phyloP scores from a whole-genome alignment of 371 early-diverging fungal species.

The Parasitella parasitica region DNA sequence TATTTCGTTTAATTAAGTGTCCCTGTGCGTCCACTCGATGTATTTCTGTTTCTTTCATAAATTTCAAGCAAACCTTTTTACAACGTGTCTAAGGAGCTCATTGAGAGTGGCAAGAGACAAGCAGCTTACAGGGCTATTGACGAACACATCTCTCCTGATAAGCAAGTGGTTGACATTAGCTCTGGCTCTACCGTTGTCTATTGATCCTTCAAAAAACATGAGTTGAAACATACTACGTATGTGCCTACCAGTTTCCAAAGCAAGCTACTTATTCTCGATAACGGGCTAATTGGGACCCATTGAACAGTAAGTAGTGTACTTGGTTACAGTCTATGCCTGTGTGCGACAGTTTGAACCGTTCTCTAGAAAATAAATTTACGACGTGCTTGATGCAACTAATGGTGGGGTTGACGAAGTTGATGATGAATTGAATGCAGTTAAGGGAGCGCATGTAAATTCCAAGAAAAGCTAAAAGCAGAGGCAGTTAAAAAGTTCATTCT shows the following conservation, averaged over 20 bases:
- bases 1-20: too few relatives aligned
- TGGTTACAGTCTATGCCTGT: too few relatives aligned
- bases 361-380: constrained; percentile 34
- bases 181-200: constrained; percentile 90
- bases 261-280: constrained; percentile 70
- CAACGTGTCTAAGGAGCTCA: not conserved
- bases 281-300: constrained; percentile 66
- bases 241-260: constrained; percentile 92
- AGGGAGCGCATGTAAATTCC: constrained; percentile 92
- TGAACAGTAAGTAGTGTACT: constrained; percentile 61
- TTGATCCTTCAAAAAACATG: constrained; percentile 67
- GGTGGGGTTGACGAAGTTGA: constrained; percentile 95
- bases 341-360: too few relatives aligned
- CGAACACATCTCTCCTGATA: constrained; percentile 62
- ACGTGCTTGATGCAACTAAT: constrained; percentile 83
- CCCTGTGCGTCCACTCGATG: too few relatives aligned
- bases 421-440: constrained; percentile 78
- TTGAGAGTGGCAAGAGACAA: constrained; percentile 67
- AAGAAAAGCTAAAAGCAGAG: constrained; percentile 89
- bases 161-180: constrained; percentile 83
- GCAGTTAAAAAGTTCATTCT: constrained; percentile 81
- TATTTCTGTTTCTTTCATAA: too few relatives aligned
- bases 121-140: constrained; percentile 85
- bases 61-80: too few relatives aligned
- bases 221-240: constrained; percentile 65